A percentile compares a stretch with the other conserved stretches of the same genome.
phyloP scores from a whole-genome alignment of 352 stramenopile genomes.

The Salisapilia sapeloensis region DNA sequence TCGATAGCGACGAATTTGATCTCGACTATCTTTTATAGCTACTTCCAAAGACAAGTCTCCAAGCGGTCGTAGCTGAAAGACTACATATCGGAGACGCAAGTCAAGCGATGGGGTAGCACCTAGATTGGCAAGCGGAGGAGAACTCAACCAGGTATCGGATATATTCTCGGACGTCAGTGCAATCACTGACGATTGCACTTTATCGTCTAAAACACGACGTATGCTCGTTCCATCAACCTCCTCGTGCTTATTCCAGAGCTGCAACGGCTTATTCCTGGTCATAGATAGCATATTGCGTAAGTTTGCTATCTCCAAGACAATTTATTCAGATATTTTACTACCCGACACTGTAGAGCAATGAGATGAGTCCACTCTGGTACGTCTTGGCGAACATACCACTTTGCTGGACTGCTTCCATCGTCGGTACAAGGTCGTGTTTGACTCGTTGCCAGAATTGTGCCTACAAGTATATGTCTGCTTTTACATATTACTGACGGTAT shows the following conservation, averaged over 20 bases:
- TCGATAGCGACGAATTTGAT: slow-evolving; percentile 16
- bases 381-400: slow-evolving; percentile 27
- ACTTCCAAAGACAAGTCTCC: slow-evolving; percentile 30
- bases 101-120: slow-evolving; percentile 11
- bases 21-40: slow-evolving; percentile 13
- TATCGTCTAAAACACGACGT: slow-evolving; percentile 26
- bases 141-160: slow-evolving; percentile 25
- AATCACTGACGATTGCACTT: slow-evolving; percentile 38
- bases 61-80: slow-evolving; percentile 26
- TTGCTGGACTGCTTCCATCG: too few species aligned
- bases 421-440: too few species aligned
- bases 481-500: too few species aligned
- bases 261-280: slow-evolving; percentile 28
- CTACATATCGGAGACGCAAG: slow-evolving; percentile 25
- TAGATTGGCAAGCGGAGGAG: slow-evolving; percentile 6
- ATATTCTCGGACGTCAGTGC: slow-evolving; percentile 17
- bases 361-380: slow-evolving; percentile 35
- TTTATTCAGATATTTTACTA: slow-evolving; percentile 7
- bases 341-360: slow-evolving; percentile 43
- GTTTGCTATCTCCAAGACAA: too few species aligned
- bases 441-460: too few species aligned
- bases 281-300: too few species aligned
- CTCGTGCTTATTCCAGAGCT: slow-evolving; percentile 39
- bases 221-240: slow-evolving; percentile 10
- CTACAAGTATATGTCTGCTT: too few species aligned